phyloP scores from a whole-genome alignment of 1,284 basidiomycete genomes.

The Mycena sp. region DNA sequence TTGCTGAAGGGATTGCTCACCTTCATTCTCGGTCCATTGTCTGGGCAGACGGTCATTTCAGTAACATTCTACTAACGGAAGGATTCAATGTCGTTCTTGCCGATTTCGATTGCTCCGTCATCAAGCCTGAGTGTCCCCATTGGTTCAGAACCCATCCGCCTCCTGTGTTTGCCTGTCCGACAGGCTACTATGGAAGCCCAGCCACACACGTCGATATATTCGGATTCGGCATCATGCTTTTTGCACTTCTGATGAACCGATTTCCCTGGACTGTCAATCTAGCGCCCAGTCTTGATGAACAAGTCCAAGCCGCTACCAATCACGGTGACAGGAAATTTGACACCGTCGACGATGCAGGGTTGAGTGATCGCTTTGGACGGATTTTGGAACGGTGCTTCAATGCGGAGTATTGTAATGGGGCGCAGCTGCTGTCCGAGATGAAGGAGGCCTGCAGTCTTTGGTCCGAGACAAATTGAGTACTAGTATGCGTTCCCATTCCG shows the following conservation, averaged over 20 bases:
- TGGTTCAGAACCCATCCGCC: not conserved
- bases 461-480: too few species aligned
- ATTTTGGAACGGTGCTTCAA: slow-evolving; percentile 11
- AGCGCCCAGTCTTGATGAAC: not conserved
- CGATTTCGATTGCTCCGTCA: slow-evolving; percentile 2
- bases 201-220: slow-evolving; percentile 17
- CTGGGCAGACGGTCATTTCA: slow-evolving; percentile 3
- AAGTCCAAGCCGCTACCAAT: not conserved
- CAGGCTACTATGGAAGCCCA: not conserved
- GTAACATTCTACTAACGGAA: slow-evolving; percentile 6
- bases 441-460: not conserved
- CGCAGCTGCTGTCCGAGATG: slow-evolving; percentile 3
- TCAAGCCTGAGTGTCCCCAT: not conserved
- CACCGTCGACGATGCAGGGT: not conserved
- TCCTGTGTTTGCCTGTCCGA: slow-evolving; percentile 5
- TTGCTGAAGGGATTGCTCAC: slow-evolving; percentile 10
- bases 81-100: not conserved
- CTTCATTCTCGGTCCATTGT: slow-evolving; percentile 8
- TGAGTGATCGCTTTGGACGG: not conserved
- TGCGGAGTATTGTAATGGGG: not conserved
- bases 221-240: slow-evolving; percentile 23
- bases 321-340: not conserved
- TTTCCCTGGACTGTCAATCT: slow-evolving; percentile 17
- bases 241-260: slow-evolving; percentile 11
- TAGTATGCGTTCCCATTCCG: too few species aligned